Evolutionary conservation across 73 alveolate genomes (phyloP).

Genomic region (Paramecium bursaria): DNA sequence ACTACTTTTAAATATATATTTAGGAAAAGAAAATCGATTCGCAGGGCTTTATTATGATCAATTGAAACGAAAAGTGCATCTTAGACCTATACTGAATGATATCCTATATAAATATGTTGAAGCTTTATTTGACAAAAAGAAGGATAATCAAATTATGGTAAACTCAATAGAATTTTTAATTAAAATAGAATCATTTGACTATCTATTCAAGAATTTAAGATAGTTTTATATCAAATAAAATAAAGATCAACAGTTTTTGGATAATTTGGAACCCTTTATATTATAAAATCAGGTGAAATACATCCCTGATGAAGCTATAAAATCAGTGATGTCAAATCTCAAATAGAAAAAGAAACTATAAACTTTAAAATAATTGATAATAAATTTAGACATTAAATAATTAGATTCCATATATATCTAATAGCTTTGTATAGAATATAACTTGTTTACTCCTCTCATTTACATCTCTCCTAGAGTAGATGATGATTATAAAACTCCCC

Average conservation of each 20-base stretch:
- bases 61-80: background rate
- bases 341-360: slow-evolving; percentile 2
- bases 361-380: slow-evolving; percentile 27
- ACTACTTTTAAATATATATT: slow-evolving; percentile 4
- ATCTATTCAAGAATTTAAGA: slow-evolving; percentile 23
- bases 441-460: slow-evolving; percentile 40
- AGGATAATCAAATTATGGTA: background rate
- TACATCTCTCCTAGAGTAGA: slow-evolving; percentile 54
- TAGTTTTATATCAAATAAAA: background rate
- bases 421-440: slow-evolving; percentile 49
- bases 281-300: slow-evolving; percentile 16
- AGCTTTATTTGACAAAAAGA: background rate
- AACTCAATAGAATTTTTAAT: slow-evolving; percentile 15
- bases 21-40: slow-evolving; percentile 20
- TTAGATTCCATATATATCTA: slow-evolving; percentile 21
- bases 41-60: background rate
- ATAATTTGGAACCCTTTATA: slow-evolving; percentile 48
- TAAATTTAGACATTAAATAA: slow-evolving; percentile 43
- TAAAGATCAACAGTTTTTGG: slow-evolving; percentile 2
- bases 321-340: slow-evolving; percentile 21
- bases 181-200: slow-evolving; percentile 25
- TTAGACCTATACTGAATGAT: slow-evolving; percentile 37
- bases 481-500: slow-evolving; percentile 57
- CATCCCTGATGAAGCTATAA: slow-evolving; percentile 36
- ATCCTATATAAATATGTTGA: slow-evolving; percentile 19